Base-by-base conservation (phyloP, 352 stramenopile genomes). In the Phytopythium vexans region DNA sequence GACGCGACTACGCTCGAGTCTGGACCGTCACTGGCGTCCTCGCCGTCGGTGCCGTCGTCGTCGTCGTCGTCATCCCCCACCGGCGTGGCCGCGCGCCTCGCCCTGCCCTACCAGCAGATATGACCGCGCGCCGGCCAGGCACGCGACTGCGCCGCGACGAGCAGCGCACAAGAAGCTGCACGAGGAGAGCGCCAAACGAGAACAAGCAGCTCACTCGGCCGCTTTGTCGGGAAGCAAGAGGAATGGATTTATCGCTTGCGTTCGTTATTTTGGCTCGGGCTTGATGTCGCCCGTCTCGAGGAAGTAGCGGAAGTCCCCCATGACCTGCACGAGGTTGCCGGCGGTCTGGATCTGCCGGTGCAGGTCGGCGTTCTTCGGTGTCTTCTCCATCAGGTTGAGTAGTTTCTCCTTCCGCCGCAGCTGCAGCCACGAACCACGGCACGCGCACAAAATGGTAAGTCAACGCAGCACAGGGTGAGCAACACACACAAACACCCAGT, bases 311-410 rank as follows among this genome's bases (percentile, higher is more conserved):
- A 94, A 92, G 48, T 94, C 83, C 45, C 81, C 80, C 45, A 92
- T 80, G 37, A 94, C 78, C 62, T 92, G 83, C 27, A 82, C 83
- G 41, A 94, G 54, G 49, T 92, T 90, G 58, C 83, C 83, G 35
- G 83, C 83, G 8, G 82, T 90, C 57, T 94, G 83, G 63, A 94
- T 92, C 63, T 94, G 83, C 8, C 83, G 81, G 70, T 94, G 83
- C 41, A 92, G 54, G 60, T 94, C 83, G 52, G 89, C 76, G 64
- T 89, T 91, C 58, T 89, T 91, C 12, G 75, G 80, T 46, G 64
- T 84, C 58, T 90, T 92, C 68, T 94, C 83, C 78, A 89, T 94
- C 31, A 89, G 51, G 58, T 92, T 90, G 41, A 94, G 64, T 52
- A 94, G 53, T 45, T 82, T 88, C 53, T 94, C 83, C 61, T 94